Percentiles rank a stretch among this genome's conserved stretches.
phyloP scores from a whole-genome alignment of 139 green algal species.

The Chlamydomonas applanata region DNA sequence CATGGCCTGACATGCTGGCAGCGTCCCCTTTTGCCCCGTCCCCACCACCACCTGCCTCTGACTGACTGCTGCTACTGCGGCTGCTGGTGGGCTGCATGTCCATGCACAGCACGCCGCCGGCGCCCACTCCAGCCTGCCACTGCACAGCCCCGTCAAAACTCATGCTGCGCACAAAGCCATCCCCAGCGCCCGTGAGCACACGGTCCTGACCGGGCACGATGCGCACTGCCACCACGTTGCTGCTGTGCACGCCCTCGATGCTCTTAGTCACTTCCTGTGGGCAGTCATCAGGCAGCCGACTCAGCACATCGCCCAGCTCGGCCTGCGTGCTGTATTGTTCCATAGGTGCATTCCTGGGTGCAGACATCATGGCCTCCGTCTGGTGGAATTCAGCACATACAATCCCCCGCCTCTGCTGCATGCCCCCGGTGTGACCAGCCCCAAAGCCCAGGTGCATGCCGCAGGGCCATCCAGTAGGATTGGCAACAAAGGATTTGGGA shows the following conservation, averaged over 20 bases:
- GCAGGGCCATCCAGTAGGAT: no score
- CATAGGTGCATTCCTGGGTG: no score
- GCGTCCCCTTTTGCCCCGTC: background rate
- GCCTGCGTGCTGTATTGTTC: no score
- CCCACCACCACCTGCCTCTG: background rate
- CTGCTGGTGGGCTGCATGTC: constrained; percentile 8
- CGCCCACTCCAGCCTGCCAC: constrained; percentile 6
- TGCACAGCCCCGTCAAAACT: constrained; percentile 7
- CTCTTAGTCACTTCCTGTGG: background rate
- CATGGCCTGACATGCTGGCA: background rate
- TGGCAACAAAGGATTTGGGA: no score
- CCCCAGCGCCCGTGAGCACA: constrained; percentile 19
- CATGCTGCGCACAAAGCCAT: constrained; percentile 15
- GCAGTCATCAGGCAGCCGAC: background rate
- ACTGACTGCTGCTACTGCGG: background rate
- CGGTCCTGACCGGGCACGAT: constrained; percentile 13
- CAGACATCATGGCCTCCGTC: no score
- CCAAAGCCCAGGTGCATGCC: no score
- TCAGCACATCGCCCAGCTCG: no score
- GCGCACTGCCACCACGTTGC: constrained; percentile 23
- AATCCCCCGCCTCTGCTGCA: no score
- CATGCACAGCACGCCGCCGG: constrained; percentile 47
- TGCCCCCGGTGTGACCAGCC: no score
- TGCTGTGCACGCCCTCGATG: background rate
- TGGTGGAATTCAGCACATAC: no score